These are phyloP conservation scores for Microbotryum violaceum DNA, from an alignment of 1,284 basidiomycete genomes.

Conservation along the genomic window DNA sequence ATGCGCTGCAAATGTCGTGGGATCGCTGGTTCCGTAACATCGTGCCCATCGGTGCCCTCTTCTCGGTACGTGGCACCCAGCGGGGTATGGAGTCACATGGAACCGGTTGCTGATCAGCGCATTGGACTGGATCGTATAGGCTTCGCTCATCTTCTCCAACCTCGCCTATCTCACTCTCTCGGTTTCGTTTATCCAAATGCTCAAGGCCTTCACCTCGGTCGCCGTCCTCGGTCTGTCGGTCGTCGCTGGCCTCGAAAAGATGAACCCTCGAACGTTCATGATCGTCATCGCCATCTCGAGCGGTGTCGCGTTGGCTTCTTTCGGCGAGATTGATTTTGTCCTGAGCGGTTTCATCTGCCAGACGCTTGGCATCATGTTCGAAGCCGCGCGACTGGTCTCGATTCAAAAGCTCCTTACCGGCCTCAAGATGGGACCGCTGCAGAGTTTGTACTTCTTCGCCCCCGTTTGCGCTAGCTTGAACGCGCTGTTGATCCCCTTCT, in stretches of 20 bases:
- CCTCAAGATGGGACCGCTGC: conserved; percentile 46
- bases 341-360: conserved; percentile 44
- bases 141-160: conserved; percentile 45
- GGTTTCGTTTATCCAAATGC: conserved; percentile 48
- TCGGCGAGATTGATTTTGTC: conserved; percentile 41
- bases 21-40: conserved; percentile 41
- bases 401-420: conserved; percentile 48
- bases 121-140: conserved; percentile 5
- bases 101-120: no score
- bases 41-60: conserved; percentile 46
- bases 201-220: conserved; percentile 43
- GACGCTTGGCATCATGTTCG: conserved; percentile 44
- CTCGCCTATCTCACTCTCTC: conserved; percentile 46
- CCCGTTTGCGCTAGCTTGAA: conserved; percentile 46
- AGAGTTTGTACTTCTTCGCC: conserved; percentile 45
- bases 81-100: no score
- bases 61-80: conserved; percentile 33
- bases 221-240: conserved; percentile 37
- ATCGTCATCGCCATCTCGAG: conserved; percentile 45
- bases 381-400: conserved; percentile 45
- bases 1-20: conserved; percentile 37
- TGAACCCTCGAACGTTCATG: conserved; percentile 37
- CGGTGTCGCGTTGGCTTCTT: conserved; percentile 42
- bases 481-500: conserved; percentile 43
- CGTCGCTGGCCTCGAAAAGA: conserved; percentile 36